Base-by-base conservation (phyloP, 148 eudicot genomes). In the Diospyros lotus region DNA sequence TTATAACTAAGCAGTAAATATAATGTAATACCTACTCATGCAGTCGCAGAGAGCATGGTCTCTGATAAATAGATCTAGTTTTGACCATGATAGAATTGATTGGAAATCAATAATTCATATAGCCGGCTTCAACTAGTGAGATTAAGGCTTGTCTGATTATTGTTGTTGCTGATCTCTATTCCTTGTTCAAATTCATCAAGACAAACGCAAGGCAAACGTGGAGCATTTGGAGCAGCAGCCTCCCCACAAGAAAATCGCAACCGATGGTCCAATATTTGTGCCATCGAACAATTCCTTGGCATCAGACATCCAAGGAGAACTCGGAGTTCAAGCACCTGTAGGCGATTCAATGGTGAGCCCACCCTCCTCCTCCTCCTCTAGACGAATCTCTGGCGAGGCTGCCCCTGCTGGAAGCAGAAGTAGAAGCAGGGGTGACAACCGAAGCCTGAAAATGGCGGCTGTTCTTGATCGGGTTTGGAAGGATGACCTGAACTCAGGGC, bases 401-500 rank as follows among this genome's bases (percentile, higher is more conserved):
- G 64, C 65, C 52, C 58, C 58, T 46, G 58, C 53, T 61, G 63
- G 67, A n/a, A 64, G 63, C 75, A 73, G 65, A 64, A 78, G 73
- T 40, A 63, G 67, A 13, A 58, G 73, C 64, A 70, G 75, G 66
- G 74, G 75, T 28, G 63, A 65, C 43, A 71, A 40, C 52, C 81
- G 61, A 59, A 55, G 79, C 71, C 43, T 71, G 68, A 80, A 83
- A 67, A 50, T 78, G 72, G 44, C 85, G 59, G 88, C 90, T 40
- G 73, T 85, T 43, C 80, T 85, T 38, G 80, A 84, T 71, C 95
- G 86, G 80, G 77, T 79, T 61, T 90, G 95, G 95, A 88, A 88
- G 80, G 90, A 90, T 51, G 95, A 90, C 68, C 74, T 88, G 66
- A 83, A 84, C 75, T 88, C 92, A 1, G 92, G 92, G 28, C 86